phyloP scores from a whole-genome alignment of 495 filamentous ascomycete genomes.

The Glutinoglossum americanum region DNA sequence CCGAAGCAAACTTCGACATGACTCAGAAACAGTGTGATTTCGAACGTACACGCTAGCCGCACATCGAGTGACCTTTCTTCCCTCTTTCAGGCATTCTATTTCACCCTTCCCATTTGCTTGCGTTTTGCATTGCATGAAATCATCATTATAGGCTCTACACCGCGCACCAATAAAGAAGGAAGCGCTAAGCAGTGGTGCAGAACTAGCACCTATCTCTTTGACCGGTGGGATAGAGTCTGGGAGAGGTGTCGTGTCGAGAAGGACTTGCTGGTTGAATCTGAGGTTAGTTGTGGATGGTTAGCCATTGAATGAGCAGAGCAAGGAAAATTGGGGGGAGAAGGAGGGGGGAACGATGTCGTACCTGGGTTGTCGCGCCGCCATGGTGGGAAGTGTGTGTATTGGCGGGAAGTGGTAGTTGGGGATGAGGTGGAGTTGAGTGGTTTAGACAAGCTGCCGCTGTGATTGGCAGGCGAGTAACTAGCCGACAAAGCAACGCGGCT shows the following conservation, averaged over 20 bases:
- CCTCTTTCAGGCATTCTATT: constrained; percentile 87
- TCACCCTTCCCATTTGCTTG: constrained; percentile 75
- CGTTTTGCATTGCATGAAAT: constrained; percentile 98
- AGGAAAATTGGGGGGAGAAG: background rate
- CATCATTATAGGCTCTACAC: constrained; percentile 89
- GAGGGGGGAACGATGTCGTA: constrained; percentile 1
- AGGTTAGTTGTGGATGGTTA: constrained; percentile 10
- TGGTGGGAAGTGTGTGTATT: constrained; percentile 7
- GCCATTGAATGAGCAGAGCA: background rate
- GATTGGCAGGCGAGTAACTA: constrained; percentile 12
- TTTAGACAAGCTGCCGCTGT: background rate
- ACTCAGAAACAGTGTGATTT: background rate
- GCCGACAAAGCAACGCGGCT: background rate
- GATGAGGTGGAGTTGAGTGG: constrained; percentile 2
- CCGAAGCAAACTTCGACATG: background rate
- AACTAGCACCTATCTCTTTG: constrained; percentile 73
- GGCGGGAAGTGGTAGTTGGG: background rate
- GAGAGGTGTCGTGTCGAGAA: constrained; percentile 91
- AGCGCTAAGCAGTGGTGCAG: constrained; percentile 74
- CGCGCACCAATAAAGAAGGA: constrained; percentile 95
- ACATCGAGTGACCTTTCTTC: constrained; percentile 86
- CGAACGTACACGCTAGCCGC: constrained; percentile 78
- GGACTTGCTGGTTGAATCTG: constrained; percentile 83
- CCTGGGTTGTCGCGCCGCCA: constrained; percentile 22
- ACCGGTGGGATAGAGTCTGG: constrained; percentile 79